phyloP scores from a whole-genome alignment of 169 alveolate genomes.

The Amoebophrya sp. region DNA sequence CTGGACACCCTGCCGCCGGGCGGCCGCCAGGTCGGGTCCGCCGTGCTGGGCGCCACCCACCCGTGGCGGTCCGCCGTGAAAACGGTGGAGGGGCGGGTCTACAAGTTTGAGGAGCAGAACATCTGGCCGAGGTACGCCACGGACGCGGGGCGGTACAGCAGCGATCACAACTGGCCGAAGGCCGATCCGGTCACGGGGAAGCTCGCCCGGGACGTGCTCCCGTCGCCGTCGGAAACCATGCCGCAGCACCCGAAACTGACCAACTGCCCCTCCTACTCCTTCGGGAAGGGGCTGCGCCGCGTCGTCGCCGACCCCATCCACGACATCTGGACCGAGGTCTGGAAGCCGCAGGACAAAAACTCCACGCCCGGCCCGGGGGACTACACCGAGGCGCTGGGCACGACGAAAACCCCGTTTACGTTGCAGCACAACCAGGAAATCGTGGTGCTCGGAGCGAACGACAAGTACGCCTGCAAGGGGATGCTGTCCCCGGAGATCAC shows the following conservation, averaged over 20 bases:
- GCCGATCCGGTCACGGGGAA: not conserved
- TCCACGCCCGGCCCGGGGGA: not conserved
- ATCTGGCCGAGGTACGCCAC: not conserved
- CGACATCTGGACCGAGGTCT: slow-evolving; percentile 15
- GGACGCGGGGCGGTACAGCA: not conserved
- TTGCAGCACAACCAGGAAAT: not conserved
- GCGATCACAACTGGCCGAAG: slow-evolving; percentile 12
- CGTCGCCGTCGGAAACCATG: not conserved
- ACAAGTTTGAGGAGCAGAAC: not conserved
- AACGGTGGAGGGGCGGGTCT: not conserved
- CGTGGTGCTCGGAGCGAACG: not conserved
- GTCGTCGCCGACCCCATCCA: not conserved
- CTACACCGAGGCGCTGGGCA: not conserved
- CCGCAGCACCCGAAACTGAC: not conserved
- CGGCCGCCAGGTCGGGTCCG: not conserved
- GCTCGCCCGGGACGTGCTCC: not conserved
- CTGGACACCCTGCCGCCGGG: slow-evolving; percentile 18
- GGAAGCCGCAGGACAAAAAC: not conserved
- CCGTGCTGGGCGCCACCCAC: slow-evolving; percentile 13
- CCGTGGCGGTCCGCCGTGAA: not conserved
- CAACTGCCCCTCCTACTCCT: not conserved
- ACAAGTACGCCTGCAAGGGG: not conserved
- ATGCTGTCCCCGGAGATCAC: not conserved
- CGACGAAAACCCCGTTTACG: not conserved
- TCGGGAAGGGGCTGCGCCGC: not conserved